Evolutionary conservation across 2,329 filamentous ascomycete species (phyloP).

Genomic region (Didymellaceae sp.): DNA sequence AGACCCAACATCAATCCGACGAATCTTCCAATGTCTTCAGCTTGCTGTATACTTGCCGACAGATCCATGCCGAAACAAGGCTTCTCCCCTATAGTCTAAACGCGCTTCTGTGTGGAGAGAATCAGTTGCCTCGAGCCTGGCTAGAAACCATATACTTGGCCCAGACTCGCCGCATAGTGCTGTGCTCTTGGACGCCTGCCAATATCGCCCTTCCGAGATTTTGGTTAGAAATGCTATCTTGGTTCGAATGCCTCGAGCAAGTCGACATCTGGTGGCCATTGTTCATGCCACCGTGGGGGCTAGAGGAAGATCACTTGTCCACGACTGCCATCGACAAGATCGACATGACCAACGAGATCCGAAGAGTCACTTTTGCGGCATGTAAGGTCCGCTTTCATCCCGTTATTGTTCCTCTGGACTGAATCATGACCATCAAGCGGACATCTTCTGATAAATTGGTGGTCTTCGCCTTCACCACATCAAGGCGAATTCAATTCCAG

Average conservation of each 20-base stretch:
- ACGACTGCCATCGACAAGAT: slow-evolving; percentile 1
- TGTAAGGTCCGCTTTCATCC: slow-evolving; percentile 7
- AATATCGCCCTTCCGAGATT: slow-evolving; percentile 1
- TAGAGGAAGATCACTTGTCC: slow-evolving; percentile 7
- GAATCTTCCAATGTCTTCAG: neutral
- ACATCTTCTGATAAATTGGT: too few relatives aligned
- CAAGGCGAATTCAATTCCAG: too few relatives aligned
- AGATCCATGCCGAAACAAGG: slow-evolving; percentile 7
- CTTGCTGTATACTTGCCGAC: slow-evolving; percentile 8
- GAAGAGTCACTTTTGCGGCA: neutral
- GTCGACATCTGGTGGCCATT: slow-evolving; percentile 7
- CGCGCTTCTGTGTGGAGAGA: slow-evolving; percentile 2
- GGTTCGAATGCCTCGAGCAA: slow-evolving; percentile 1
- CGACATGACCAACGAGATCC: slow-evolving; percentile 1
- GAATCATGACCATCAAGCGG: neutral
- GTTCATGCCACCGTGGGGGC: slow-evolving; percentile 2
- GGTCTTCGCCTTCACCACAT: too few relatives aligned
- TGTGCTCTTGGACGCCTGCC: slow-evolving; percentile 6
- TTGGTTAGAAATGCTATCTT: slow-evolving; percentile 5
- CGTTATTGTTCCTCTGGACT: neutral
- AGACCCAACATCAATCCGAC: neutral
- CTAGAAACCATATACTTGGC: neutral
- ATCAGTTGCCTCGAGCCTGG: neutral
- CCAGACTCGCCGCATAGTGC: neutral
- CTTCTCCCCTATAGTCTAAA: neutral